Base-by-base conservation (phyloP, 257 asterid species). In the Nicotiana undulata region DNA sequence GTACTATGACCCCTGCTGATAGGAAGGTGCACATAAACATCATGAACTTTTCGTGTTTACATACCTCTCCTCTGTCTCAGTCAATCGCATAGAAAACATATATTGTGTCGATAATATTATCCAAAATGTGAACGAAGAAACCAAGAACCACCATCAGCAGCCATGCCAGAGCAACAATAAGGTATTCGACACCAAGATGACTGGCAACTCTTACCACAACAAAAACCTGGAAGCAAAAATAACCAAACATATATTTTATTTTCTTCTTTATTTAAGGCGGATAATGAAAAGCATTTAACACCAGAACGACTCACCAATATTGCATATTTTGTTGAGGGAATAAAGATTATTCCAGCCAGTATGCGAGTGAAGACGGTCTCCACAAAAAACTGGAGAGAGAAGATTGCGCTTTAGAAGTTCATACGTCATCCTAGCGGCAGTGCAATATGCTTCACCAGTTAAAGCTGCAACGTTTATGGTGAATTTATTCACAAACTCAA, bases 321-420 rank as follows among this genome's bases (percentile, higher is more conserved):
- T 53, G 97, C 97, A 77, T 96, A 96, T 53, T 92, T 68, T 81
- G 97, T 90, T 24, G 99, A 94, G 53, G 91, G 87, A 70, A 96
- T 98, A 4, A 96, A 90, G 74, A 90, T 68, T 31, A 96, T 94
- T 81, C 97, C 97, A n/a, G 90, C 88, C 66, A 96, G 84, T 75
- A 96, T 82, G 24, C 99, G 93, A 80, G 98, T 89, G 79, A 98
- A 96, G 76, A 96, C 96, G 20, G 91, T 92, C 92, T 96, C 99
- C 82, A 96, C 99, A 29, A 92, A 83, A n/a, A 52, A 95, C 95
- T 2, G 98, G 81, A 18, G 99, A 96, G 75, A 96, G 90, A 84
- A 96, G 99, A 89, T 96, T 96, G 63, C 98, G 96, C 83, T 90
- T 94, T 77, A 96, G 92, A 76, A 96, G 97, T 84, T 96, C 98